Evolutionary conservation across 2,329 filamentous ascomycete genomes (phyloP).

Genomic region (Fusarium pseudograminearum): DNA sequence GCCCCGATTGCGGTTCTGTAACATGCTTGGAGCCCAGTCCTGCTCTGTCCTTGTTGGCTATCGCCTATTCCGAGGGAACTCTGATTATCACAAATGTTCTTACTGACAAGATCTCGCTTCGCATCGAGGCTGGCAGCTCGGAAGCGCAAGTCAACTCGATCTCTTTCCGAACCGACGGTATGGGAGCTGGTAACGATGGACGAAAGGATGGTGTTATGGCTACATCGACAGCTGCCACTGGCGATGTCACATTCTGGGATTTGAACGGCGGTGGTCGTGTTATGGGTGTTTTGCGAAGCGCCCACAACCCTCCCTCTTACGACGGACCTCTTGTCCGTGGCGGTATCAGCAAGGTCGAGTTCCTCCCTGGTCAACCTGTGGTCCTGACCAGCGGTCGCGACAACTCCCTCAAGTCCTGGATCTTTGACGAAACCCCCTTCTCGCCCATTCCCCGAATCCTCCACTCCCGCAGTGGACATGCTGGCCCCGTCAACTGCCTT

Average conservation of each 20-base stretch:
- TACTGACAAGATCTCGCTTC: conserved; percentile 78
- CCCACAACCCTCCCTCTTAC: conserved; percentile 80
- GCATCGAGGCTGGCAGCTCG: conserved; percentile 73
- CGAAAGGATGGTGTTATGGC: conserved; percentile 92
- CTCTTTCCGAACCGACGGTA: conserved; percentile 88
- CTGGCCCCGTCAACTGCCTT: conserved; percentile 84
- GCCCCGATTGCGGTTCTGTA: conserved; percentile 79
- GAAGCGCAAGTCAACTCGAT: conserved; percentile 81
- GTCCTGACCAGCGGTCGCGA: conserved; percentile 91
- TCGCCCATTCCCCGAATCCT: conserved; percentile 86
- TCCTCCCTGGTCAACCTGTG: conserved; percentile 88
- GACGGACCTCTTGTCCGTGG: conserved; percentile 70
- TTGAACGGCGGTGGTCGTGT: conserved; percentile 89
- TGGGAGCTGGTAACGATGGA: conserved; percentile 89
- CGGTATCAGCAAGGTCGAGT: conserved; percentile 89
- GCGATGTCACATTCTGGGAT: conserved; percentile 97
- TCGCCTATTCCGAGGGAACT: conserved; percentile 85
- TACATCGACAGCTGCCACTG: conserved; percentile 80
- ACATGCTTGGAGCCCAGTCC: conserved; percentile 88
- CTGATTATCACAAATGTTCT: conserved; percentile 85
- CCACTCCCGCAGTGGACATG: conserved; percentile 89
- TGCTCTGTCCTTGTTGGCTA: conserved; percentile 85
- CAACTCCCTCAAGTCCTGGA: conserved; percentile 95
- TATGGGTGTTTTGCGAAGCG: conserved; percentile 86
- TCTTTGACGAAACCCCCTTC: conserved; percentile 93